Evolutionary conservation across 495 filamentous ascomycete genomes (phyloP), one percentile per base, ranked within the genome.

Genomic region (Pyrenula massariospora): DNA sequence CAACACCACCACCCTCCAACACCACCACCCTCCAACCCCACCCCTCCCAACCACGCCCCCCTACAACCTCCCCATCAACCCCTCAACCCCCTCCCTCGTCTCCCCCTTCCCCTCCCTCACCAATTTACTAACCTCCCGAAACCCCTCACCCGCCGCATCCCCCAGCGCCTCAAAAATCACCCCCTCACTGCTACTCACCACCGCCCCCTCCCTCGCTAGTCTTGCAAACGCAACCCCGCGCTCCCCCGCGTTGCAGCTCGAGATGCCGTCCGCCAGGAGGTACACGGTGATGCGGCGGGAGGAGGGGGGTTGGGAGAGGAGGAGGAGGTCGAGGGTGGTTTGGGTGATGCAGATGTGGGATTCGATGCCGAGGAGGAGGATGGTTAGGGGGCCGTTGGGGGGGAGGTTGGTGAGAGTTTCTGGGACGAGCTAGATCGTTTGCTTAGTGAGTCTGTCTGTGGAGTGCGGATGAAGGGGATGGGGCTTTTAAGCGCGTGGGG

Each of bases 261-360:
- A 89, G 22, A 96, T 90, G 25, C 84, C 93, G 70, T 98, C 93
- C n/a, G 90, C 88, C 8, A 96, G 69, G 2, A 97, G 71, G 63
- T 95, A 96, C 8, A 97, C 91, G 50, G 78, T 71, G 31, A 42
- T 42, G 31, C 8, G 31, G 31, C 31, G 31, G 5, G 31, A 5
- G 15, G 31, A 15, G 31, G 31, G 5, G 31, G 8, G 5, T 68
- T 96, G 88, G 0, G 88, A 89, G 1, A 78, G 77, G 50, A 66
- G 70, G 2, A 94, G 66, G 22, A 95, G 66, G 70, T 96, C 93
- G 1, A 97, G 75, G 24, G 87, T 81, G 22, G 92, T 96, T 74
- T 96, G 92, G 58, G 88, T 89, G 2, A 98, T 84, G 71, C 93
- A 98, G 64, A 98, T 92, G 67, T 98, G 93, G 22, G 80, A 78